These are phyloP conservation scores for Yamadazyma dendronema DNA, from an alignment of 1,139 yeast species.

Conservation along the genomic window DNA sequence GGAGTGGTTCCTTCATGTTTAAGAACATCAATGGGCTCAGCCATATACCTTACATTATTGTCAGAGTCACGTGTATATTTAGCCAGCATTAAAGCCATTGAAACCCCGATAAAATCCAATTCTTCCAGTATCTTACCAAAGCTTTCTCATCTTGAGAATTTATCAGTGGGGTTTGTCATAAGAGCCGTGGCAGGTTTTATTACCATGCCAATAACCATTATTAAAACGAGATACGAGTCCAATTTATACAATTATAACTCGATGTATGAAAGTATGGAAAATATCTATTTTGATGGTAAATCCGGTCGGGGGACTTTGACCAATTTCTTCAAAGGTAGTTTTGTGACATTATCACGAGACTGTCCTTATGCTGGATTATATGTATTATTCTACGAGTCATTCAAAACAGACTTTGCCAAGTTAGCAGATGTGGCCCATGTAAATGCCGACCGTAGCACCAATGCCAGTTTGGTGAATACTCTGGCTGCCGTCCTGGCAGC, in stretches of 20 bases:
- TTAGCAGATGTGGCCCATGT: slow-evolving; percentile 3
- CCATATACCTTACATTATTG: slow-evolving; percentile 73
- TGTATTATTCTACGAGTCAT: slow-evolving; percentile 76
- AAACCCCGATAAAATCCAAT: neutral
- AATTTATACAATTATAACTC: slow-evolving; percentile 70
- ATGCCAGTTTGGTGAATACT: slow-evolving; percentile 62
- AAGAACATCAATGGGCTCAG: slow-evolving; percentile 89
- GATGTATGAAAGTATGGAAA: slow-evolving; percentile 57
- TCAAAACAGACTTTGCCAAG: slow-evolving; percentile 37
- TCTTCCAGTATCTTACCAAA: slow-evolving; percentile 53
- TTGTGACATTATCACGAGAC: slow-evolving; percentile 85
- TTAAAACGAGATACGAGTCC: slow-evolving; percentile 86
- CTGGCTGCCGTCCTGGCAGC: slow-evolving; percentile 75
- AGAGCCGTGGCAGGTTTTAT: slow-evolving; percentile 80
- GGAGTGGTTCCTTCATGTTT: slow-evolving; percentile 91
- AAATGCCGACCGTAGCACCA: slow-evolving; percentile 5
- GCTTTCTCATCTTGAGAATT: slow-evolving; percentile 66
- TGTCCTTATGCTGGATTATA: slow-evolving; percentile 97
- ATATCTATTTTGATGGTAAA: slow-evolving; percentile 46
- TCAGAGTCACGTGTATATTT: slow-evolving; percentile 58
- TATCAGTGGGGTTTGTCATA: slow-evolving; percentile 74
- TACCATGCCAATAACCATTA: slow-evolving; percentile 98
- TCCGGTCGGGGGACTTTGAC: slow-evolving; percentile 31
- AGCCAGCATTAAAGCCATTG: slow-evolving; percentile 30
- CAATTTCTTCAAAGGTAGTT: slow-evolving; percentile 84